phyloP scores from a whole-genome alignment of 805 yeast species.

The Danielozyma ontarioensis region DNA sequence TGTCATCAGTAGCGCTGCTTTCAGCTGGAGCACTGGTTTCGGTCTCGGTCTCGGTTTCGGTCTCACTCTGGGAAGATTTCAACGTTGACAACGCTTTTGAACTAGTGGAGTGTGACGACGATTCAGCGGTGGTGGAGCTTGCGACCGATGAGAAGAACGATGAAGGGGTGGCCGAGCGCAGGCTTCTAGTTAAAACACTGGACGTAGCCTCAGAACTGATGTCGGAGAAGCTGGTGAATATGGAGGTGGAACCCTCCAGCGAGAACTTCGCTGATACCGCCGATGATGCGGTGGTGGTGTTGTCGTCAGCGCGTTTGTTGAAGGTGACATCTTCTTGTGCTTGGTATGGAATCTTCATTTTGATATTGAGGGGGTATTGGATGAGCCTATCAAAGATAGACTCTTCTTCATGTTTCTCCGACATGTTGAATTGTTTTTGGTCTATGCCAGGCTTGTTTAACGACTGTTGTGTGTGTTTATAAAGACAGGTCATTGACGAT shows the following conservation, averaged over 20 bases:
- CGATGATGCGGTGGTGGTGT: no score
- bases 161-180: not conserved
- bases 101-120: not conserved
- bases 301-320: not conserved
- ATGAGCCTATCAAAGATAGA: not conserved
- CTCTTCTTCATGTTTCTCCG: no score
- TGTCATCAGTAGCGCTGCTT: not conserved
- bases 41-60: not conserved
- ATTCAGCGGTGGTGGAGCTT: not conserved
- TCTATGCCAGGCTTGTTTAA: no score
- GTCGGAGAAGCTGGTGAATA: not conserved
- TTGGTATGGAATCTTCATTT: not conserved
- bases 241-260: not conserved
- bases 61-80: not conserved
- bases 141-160: not conserved
- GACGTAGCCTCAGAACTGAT: not conserved
- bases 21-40: not conserved
- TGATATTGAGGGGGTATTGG: not conserved
- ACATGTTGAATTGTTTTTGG: no score
- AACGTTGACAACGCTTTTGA: not conserved
- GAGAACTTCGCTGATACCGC: no score
- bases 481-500: no score
- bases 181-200: not conserved
- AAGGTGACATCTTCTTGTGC: not conserved
- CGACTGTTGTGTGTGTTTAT: no score